Evolutionary conservation across 1,139 yeast genomes (phyloP), one percentile per base, ranked within the genome.

Genomic region (Sporopachydermia cereana): DNA sequence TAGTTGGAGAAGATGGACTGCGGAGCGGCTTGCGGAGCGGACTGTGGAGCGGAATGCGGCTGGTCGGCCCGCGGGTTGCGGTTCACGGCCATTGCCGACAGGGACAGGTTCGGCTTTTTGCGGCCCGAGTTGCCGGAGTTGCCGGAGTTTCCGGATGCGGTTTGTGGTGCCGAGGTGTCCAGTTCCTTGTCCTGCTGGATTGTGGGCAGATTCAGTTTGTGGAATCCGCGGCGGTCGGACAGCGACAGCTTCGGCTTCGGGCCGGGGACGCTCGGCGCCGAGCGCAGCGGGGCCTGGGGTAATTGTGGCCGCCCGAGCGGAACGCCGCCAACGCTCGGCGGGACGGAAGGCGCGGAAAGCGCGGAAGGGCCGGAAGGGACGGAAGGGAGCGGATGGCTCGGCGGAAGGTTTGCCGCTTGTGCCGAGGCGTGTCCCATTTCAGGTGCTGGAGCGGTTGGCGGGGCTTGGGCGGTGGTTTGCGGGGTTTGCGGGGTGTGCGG

Each of bases 1-100:
- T 84, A 89, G 58, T 82, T 79, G 16, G 91, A 84, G 66, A 89
- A 88, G 5, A 34, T 34, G 9, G 39, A 16, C 9, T n/a, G 12
- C 12, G 18, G 9, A 34, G 20, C 22, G 39, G 39, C 9, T 7
- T 21, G 20, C 12, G 39, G 17, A 34, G 44, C 78, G 62, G 2
- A 82, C 81, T 47, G 69, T 70, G n/a, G 70, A 57, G 52, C 67
- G 54, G 50, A 30, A 48, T 52, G 48, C 45, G 21, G 47, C n/a
- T 16, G 18, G 30, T 14, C 41, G 39, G 39, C n/a, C 20, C 44
- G 7, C n/a, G 44, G 41, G 31, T 9, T 16, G 39, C 24, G 24
- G 9, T 7, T 18, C 18, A 16, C 24, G 16, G 24, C 24, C n/a
- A 16, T 2, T 41, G 24, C n/a, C n/a, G n/a, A n/a, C n/a, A 2